A percentile compares a stretch with the other conserved stretches of the same genome.
These are phyloP conservation scores for Pseudozyma flocculosa DNA, from an alignment of 1,284 basidiomycete genomes.

Conservation along the genomic window DNA sequence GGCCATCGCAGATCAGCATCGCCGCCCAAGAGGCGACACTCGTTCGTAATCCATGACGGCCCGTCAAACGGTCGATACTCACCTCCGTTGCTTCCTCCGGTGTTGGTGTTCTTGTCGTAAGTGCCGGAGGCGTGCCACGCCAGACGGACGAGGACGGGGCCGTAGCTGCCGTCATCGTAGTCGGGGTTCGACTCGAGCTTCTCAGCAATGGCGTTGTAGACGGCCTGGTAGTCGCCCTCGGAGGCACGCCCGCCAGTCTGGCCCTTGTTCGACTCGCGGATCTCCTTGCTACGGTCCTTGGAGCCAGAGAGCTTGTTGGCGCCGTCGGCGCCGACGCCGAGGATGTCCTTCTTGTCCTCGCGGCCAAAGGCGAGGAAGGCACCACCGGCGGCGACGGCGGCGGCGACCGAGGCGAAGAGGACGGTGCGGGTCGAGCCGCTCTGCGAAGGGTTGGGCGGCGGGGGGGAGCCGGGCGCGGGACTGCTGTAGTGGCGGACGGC, in stretches of 20 bases:
- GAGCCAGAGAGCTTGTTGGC: conserved; percentile 39
- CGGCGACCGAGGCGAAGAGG: conserved; percentile 33
- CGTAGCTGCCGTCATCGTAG: conserved; percentile 50
- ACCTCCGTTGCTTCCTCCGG: conserved; percentile 68
- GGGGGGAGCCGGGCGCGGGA: conserved; percentile 27
- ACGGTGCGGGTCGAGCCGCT: conserved; percentile 32
- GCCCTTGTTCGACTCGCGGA: conserved; percentile 1
- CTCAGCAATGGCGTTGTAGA: conserved; percentile 55
- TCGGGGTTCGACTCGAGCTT: conserved; percentile 45
- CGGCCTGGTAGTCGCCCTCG: conserved; percentile 52
- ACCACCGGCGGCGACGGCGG: conserved; percentile 32
- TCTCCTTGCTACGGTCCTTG: conserved; percentile 11
- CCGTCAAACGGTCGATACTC: too few relatives aligned
- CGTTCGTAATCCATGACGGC: too few relatives aligned
- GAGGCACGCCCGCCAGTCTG: conserved; percentile 12
- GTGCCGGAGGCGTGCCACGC: conserved; percentile 86
- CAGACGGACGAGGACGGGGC: conserved; percentile 76
- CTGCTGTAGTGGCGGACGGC: conserved; percentile 37
- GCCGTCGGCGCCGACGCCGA: conserved; percentile 37
- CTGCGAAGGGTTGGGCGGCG: conserved; percentile 23
- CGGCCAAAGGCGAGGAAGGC: conserved; percentile 29
- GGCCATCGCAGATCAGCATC: too few relatives aligned
- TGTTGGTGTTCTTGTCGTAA: conserved; percentile 69
- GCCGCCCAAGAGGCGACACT: too few relatives aligned
- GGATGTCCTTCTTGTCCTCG: conserved; percentile 30